Evolutionary conservation across 2,329 filamentous ascomycete species (phyloP).

Genomic region (Apiospora koreana): DNA sequence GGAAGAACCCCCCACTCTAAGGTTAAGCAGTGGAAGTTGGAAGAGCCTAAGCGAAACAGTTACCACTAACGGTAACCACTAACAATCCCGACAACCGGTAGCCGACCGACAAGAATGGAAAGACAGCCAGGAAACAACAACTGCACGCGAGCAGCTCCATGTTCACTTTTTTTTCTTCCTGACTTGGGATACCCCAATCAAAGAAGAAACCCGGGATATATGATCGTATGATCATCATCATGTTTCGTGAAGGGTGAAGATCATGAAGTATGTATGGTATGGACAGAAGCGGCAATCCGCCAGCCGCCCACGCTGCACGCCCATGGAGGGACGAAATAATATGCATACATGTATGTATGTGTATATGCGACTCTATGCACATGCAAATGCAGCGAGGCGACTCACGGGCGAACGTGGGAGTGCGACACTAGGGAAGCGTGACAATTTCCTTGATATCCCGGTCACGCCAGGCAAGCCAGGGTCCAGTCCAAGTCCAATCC

Average conservation of each 20-base stretch:
- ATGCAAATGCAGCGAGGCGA: neutral
- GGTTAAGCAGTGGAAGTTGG: neutral
- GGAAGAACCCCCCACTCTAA: neutral
- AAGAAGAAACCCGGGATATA: neutral
- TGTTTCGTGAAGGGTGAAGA: neutral
- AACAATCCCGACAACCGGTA: neutral
- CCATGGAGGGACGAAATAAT: neutral
- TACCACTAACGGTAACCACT: neutral
- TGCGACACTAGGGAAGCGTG: neutral
- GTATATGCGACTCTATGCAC: neutral
- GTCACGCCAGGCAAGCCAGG: neutral
- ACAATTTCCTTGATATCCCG: neutral
- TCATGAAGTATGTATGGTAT: neutral
- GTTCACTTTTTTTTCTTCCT: neutral
- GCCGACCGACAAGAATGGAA: neutral
- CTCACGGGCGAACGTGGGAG: neutral
- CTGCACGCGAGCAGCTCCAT: neutral
- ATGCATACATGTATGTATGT: neutral
- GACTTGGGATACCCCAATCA: neutral
- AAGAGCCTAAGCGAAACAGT: neutral
- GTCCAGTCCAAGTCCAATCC: no score
- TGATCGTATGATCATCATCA: neutral
- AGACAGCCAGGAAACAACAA: neutral
- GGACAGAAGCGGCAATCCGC: neutral
- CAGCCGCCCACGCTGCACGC: no score